Evolutionary conservation across 345 rosid genomes (phyloP).

Genomic region (Rhodomyrtus tomentosa): DNA sequence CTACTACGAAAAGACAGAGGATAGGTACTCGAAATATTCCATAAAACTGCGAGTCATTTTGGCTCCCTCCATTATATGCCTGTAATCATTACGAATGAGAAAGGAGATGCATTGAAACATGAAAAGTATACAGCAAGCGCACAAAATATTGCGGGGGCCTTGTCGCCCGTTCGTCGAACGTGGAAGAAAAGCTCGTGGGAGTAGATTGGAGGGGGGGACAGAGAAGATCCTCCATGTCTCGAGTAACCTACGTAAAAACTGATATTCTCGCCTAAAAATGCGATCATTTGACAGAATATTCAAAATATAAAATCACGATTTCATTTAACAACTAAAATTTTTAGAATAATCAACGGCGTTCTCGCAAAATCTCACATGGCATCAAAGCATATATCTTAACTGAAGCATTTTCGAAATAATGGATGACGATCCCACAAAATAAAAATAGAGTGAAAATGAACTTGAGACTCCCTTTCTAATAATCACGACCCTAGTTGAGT

Average conservation of each 20-base stretch:
- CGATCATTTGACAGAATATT: no score
- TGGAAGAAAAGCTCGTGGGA: neutral
- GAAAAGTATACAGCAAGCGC: neutral
- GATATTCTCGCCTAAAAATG: no score
- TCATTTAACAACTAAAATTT: no score
- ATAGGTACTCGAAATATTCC: neutral
- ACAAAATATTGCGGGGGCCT: neutral
- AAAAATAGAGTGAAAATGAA: neutral
- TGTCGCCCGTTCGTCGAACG: neutral
- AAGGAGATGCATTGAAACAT: neutral
- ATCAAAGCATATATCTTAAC: no score
- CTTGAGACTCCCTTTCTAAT: neutral
- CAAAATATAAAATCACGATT: no score
- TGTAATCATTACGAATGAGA: neutral
- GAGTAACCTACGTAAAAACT: no score
- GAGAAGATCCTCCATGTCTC: neutral
- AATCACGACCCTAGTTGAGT: neutral
- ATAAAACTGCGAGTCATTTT: neutral
- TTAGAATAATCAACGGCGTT: no score
- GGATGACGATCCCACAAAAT: no score
- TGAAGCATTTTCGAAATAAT: no score
- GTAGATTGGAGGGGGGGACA: neutral
- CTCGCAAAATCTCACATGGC: no score
- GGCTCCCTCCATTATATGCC: neutral
- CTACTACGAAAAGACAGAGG: neutral